Base-by-base conservation (phyloP, 495 filamentous ascomycete species). In the Rhypophila decipiens region DNA sequence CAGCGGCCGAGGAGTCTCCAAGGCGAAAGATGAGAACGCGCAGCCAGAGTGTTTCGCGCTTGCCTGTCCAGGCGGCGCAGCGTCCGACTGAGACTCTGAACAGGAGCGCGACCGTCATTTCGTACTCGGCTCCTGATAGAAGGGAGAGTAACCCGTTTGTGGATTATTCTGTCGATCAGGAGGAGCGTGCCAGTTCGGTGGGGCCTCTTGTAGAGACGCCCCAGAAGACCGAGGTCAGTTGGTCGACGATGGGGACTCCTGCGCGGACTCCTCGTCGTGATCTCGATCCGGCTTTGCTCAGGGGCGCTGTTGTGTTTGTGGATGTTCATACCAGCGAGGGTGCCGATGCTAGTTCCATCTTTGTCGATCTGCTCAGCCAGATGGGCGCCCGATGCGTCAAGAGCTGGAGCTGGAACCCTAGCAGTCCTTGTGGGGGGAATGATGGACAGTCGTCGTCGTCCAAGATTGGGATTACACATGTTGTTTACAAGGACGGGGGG, bases 241-340 rank as follows among this genome's bases (percentile, higher is more conserved):
- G 74, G 73, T 75, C 77, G 2, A 71, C 65, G 4, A 53, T 67
- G 35, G 77, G 69, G 18, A 81, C 80, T 0, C 80, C 79, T 8
- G 74, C 73, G 11, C 70, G 74, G 18, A 75, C 76, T 20, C 72
- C 76, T 19, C 73, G 75, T 8, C 66, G 68, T 12, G 72, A 77
- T 31, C 56, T 78, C 20, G 68, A 76, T 44, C 65, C 70, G 4
- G 58, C 63, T 1, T 54, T 82, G 1, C 70, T 95, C 1, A 73
- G 75, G 12, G 90, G 90, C 2, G 86, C 84, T 11, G 78, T 90
- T 2, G 85, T 93, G n/a, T 88, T 80, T 63, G 88, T 95, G 9
- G 91, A 98, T 67, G 88, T 96, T n/a, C 84, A 90, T 57, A 93
- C 88, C 2, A 85, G 78, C 27, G 88, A 95, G 60, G 90, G 88